Evolutionary conservation across 129 eudicot species (phyloP).

Genomic region (Centella asiatica): DNA sequence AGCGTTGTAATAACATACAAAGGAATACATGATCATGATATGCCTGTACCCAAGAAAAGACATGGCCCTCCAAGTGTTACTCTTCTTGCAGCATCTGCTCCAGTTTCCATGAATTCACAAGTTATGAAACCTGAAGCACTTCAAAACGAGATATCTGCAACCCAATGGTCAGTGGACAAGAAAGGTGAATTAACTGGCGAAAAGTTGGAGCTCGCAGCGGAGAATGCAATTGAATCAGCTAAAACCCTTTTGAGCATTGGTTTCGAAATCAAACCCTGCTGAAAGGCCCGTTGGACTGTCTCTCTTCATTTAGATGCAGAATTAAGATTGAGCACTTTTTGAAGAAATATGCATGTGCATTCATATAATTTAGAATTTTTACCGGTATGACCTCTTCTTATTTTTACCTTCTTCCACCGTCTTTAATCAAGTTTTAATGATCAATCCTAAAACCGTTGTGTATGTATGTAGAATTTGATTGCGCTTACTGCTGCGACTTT

Average conservation of each 20-base stretch:
- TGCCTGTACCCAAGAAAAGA: slow-evolving; percentile 51
- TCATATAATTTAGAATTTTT: too few species aligned
- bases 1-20: slow-evolving; percentile 64
- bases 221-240: slow-evolving; percentile 35
- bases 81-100: slow-evolving; percentile 28
- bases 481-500: too few species aligned
- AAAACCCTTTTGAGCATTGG: slow-evolving; percentile 58
- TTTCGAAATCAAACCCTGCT: slow-evolving; percentile 56
- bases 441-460: background rate
- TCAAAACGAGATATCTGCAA: slow-evolving; percentile 23
- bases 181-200: slow-evolving; percentile 27
- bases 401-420: background rate
- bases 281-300: too few species aligned
- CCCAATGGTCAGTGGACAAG: slow-evolving; percentile 32
- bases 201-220: slow-evolving; percentile 20
- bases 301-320: background rate
- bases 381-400: too few species aligned
- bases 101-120: slow-evolving; percentile 31
- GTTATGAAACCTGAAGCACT: slow-evolving; percentile 15
- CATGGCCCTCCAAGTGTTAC: slow-evolving; percentile 35
- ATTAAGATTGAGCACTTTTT: background rate
- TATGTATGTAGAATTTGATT: background rate
- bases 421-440: background rate
- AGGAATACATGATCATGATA: slow-evolving; percentile 78
- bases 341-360: background rate